Conservation (phyloP, 1,284 basidiomycete genomes). For the Naganishia liquefaciens region DNA sequence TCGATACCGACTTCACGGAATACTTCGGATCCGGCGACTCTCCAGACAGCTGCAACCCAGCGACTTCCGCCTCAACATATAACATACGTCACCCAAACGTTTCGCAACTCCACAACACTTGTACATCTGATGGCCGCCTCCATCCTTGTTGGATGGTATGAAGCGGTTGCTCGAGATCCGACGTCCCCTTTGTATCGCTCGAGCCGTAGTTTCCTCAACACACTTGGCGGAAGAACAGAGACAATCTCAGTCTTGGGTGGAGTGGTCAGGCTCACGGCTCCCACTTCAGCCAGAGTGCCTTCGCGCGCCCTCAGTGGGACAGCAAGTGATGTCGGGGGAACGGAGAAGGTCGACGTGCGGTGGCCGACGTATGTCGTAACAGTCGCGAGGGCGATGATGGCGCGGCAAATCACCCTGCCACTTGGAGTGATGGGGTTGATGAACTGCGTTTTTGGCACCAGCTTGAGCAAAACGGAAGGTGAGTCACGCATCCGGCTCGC, state of each 20-base stretch:
- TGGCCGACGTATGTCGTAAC: constrained; percentile 42
- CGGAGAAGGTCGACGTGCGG: constrained; percentile 1
- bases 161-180: constrained; percentile 20
- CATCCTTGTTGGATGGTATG: constrained; percentile 30
- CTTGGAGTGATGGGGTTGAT: constrained; percentile 46
- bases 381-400: constrained; percentile 40
- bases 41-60: not conserved
- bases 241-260: constrained; percentile 24
- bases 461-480: constrained; percentile 37
- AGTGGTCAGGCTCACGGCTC: constrained; percentile 17
- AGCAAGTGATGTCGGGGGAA: not conserved
- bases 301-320: not conserved
- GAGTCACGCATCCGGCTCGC: not conserved
- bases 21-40: not conserved
- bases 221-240: constrained; percentile 16
- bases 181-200: constrained; percentile 1
- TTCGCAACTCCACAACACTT: constrained; percentile 20
- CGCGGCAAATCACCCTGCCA: constrained; percentile 39
- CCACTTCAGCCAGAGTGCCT: not conserved
- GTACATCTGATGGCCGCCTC: constrained; percentile 25
- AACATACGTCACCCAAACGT: constrained; percentile 17
- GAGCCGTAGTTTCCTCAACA: constrained; percentile 8
- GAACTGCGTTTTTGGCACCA: constrained; percentile 45
- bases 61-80: constrained; percentile 4
- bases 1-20: not conserved